phyloP scores from a whole-genome alignment of 208 protist species.

The Leishmania turanica region DNA sequence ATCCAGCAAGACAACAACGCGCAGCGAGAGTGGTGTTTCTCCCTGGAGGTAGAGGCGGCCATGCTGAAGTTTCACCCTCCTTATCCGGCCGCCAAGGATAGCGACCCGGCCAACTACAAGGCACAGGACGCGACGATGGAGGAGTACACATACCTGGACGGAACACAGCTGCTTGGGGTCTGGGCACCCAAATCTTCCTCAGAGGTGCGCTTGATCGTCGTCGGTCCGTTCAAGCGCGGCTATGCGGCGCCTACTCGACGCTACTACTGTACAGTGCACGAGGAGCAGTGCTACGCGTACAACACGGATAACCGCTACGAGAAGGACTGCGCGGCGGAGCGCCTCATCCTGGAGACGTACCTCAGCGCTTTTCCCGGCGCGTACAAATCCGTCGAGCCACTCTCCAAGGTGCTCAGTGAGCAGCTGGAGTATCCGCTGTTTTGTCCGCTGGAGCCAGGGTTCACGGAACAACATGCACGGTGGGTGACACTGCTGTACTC shows the following conservation, averaged over 20 bases:
- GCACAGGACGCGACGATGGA: constrained; percentile 60
- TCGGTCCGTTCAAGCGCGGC: constrained; percentile 49
- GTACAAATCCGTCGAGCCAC: constrained; percentile 22
- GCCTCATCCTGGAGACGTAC: constrained; percentile 73
- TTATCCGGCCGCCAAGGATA: constrained; percentile 69
- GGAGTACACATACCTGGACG: constrained; percentile 78
- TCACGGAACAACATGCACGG: constrained; percentile 69
- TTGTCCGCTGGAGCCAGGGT: constrained; percentile 58
- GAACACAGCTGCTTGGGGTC: constrained; percentile 82
- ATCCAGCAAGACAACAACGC: constrained; percentile 83
- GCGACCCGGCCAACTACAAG: constrained; percentile 33
- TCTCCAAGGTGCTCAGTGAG: constrained; percentile 66
- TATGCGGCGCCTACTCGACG: constrained; percentile 21
- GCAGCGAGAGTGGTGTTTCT: constrained; percentile 89
- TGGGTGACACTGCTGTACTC: constrained; percentile 77
- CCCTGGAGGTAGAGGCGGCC: constrained; percentile 70
- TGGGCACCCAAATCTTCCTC: constrained; percentile 95
- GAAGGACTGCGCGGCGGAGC: constrained; percentile 89
- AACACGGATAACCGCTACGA: constrained; percentile 85
- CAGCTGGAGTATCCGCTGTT: constrained; percentile 67
- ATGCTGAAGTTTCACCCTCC: constrained; percentile 97
- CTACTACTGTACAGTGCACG: constrained; percentile 90
- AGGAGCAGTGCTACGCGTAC: constrained; percentile 95
- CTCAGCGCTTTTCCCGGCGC: constrained; percentile 35
- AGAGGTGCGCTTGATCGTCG: constrained; percentile 91